Percentiles rank a stretch among this genome's conserved stretches.
These are phyloP conservation scores for Puccinia brachypodii DNA, from an alignment of 1,284 basidiomycete species.

Conservation along the genomic window DNA sequence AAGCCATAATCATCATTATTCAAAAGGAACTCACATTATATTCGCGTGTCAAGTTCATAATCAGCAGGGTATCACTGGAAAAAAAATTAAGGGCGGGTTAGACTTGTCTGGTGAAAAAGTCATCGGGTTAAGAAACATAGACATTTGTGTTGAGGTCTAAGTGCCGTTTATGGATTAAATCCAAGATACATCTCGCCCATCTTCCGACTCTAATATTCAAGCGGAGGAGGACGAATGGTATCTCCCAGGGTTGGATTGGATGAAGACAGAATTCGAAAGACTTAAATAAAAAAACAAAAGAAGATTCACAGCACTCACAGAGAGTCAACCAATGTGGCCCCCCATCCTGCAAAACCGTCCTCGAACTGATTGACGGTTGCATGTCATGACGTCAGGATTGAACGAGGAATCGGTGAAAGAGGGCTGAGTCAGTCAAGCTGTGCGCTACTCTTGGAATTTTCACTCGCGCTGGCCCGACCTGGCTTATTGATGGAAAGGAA, in stretches of 20 bases:
- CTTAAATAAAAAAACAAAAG: neutral
- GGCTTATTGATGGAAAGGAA: neutral
- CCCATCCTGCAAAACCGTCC: slow-evolving; percentile 23
- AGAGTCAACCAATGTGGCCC: slow-evolving; percentile 35
- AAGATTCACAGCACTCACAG: slow-evolving; percentile 10
- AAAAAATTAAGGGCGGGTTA: neutral
- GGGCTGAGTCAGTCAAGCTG: neutral
- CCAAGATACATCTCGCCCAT: too few species aligned
- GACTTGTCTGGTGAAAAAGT: too few species aligned
- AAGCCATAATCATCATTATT: neutral
- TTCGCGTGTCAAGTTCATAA: slow-evolving; percentile 29
- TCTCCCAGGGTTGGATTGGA: neutral
- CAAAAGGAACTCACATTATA: slow-evolving; percentile 29
- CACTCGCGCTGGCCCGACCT: neutral
- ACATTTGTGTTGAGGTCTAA: too few species aligned
- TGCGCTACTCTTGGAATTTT: too few species aligned
- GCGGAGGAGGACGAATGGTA: neutral
- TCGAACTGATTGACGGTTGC: neutral
- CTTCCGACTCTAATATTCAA: too few species aligned
- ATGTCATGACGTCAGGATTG: neutral
- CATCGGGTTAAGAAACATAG: too few species aligned
- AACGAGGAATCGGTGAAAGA: neutral
- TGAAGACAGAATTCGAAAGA: neutral
- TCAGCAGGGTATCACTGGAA: slow-evolving; percentile 29
- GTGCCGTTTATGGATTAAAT: too few species aligned